These are phyloP conservation scores for Mycosarcoma maydis DNA, from an alignment of 1,284 basidiomycete genomes.

Conservation along the genomic window DNA sequence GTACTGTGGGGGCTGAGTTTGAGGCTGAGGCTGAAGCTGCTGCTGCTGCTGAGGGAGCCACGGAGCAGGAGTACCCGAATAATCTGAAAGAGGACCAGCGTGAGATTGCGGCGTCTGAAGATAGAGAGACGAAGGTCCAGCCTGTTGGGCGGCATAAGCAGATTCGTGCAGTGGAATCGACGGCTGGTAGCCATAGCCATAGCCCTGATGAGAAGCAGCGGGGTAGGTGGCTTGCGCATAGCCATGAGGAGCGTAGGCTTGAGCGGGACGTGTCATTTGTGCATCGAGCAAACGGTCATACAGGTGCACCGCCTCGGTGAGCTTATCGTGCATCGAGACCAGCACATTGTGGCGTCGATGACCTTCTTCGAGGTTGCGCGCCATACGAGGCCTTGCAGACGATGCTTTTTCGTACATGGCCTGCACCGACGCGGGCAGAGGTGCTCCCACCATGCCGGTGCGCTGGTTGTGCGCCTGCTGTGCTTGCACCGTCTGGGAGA, in stretches of 20 bases:
- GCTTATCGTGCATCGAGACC: constrained; percentile 89
- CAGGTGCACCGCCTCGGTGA: constrained; percentile 87
- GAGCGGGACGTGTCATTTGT: constrained; percentile 71
- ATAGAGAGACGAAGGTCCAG: constrained; percentile 18
- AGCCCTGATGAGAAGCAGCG: constrained; percentile 6
- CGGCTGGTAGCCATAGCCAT: constrained; percentile 24
- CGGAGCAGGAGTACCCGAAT: constrained; percentile 5
- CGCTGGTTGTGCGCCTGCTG: constrained; percentile 50
- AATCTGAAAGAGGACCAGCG: background rate
- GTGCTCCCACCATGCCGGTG: constrained; percentile 30
- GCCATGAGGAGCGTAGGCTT: constrained; percentile 15
- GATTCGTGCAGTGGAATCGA: constrained; percentile 1
- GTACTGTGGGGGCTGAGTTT: background rate
- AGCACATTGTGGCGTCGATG: constrained; percentile 86
- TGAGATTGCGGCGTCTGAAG: constrained; percentile 15
- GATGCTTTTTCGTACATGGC: constrained; percentile 86
- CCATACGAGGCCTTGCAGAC: constrained; percentile 81
- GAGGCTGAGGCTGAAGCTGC: too few species aligned
- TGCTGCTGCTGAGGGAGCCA: constrained; percentile 18
- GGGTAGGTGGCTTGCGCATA: constrained; percentile 9
- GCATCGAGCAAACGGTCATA: constrained; percentile 88
- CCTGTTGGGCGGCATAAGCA: constrained; percentile 6
- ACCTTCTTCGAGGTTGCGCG: constrained; percentile 84
- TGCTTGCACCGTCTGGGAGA: constrained; percentile 57
- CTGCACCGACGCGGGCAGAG: constrained; percentile 35